A percentile compares a stretch with the other conserved stretches of the same genome.
These are phyloP conservation scores for Boletus edulis DNA, from an alignment of 768 basidiomycete species.

Conservation along the genomic window DNA sequence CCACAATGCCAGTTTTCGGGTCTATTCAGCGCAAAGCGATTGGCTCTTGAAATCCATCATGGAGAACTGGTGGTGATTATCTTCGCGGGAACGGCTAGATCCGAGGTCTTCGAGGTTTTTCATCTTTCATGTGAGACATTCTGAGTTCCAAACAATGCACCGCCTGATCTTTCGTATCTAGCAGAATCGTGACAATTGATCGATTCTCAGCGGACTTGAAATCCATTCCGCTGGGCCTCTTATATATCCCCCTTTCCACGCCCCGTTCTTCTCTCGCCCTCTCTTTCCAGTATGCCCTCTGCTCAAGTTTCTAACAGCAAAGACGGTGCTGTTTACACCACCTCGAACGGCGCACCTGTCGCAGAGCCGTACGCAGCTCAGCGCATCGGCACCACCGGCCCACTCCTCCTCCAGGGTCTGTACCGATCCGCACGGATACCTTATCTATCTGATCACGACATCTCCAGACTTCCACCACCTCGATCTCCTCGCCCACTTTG, in stretches of 20 bases:
- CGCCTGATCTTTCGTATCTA: background rate
- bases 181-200: background rate
- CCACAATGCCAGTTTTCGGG: background rate
- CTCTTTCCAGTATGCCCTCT: slow-evolving; percentile 56
- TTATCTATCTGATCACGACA: slow-evolving; percentile 14
- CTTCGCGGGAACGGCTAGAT: background rate
- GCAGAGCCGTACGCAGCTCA: slow-evolving; percentile 76
- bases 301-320: slow-evolving; percentile 50
- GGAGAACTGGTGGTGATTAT: background rate
- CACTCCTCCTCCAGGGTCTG: slow-evolving; percentile 85
- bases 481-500: slow-evolving; percentile 88
- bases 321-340: slow-evolving; percentile 73
- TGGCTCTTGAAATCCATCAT: background rate
- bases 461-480: slow-evolving; percentile 82
- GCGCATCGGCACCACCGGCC: slow-evolving; percentile 70
- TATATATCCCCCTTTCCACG: slow-evolving; percentile 7
- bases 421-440: slow-evolving; percentile 1
- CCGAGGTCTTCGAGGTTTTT: background rate
- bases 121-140: slow-evolving; percentile 9
- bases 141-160: slow-evolving; percentile 2
- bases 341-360: slow-evolving; percentile 80
- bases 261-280: slow-evolving; percentile 1
- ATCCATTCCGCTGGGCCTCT: slow-evolving; percentile 2
- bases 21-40: slow-evolving; percentile 1
- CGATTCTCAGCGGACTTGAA: slow-evolving; percentile 28